Conservation (phyloP, 73 alveolate genomes). For the Paramecium sonneborni region DNA sequence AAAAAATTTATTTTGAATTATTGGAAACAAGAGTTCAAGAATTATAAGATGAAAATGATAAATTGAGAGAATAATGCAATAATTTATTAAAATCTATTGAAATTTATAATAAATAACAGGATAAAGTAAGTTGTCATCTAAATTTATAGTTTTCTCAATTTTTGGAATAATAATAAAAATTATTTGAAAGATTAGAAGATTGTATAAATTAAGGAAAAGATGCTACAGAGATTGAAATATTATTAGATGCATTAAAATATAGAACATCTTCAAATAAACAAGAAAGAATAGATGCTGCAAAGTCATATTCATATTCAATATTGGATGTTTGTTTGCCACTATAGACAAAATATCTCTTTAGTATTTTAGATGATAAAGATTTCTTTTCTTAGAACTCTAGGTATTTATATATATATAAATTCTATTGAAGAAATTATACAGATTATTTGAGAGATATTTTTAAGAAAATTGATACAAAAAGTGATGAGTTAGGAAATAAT, state of each 20-base stretch:
- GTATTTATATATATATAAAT: not conserved
- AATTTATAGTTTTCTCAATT: constrained; percentile 27
- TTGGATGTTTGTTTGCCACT: constrained; percentile 64
- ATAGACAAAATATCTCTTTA: constrained; percentile 46
- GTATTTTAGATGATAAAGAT: not conserved
- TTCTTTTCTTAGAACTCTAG: not conserved
- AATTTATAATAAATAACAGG: not conserved
- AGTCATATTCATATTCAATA: constrained; percentile 18
- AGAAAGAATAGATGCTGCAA: constrained; percentile 65
- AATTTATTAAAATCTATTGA: constrained; percentile 14
- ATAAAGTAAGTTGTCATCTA: not conserved
- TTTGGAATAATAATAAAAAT: constrained; percentile 41
- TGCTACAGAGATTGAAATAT: constrained; percentile 44
- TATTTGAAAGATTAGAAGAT: constrained; percentile 50
- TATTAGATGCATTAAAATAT: constrained; percentile 58
- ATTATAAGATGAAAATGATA: constrained; percentile 50
- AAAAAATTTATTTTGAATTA: constrained; percentile 61
- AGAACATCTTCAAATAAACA: constrained; percentile 46
- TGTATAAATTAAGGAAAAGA: constrained; percentile 11
- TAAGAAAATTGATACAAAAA: not conserved
- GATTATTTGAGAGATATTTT: constrained; percentile 4
- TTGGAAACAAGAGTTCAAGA: constrained; percentile 63
- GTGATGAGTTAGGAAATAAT: not conserved
- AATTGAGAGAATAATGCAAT: constrained; percentile 48
- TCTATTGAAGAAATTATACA: not conserved